phyloP scores from a whole-genome alignment of 352 stramenopile genomes.

The Phytophthora hybrid region DNA sequence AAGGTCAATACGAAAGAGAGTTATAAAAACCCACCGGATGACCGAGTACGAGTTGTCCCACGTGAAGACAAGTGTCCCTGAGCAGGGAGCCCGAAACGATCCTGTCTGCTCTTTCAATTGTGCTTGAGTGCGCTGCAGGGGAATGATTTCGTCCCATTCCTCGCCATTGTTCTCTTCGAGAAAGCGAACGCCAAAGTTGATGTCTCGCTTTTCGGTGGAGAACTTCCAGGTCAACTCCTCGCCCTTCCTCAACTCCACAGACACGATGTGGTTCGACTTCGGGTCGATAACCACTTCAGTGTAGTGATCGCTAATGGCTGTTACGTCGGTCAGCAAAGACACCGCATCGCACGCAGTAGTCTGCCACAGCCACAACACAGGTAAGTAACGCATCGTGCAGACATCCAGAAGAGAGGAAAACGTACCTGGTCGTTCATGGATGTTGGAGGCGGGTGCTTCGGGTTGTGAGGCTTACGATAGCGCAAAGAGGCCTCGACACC shows the following conservation, averaged over 20 bases:
- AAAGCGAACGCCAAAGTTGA: slow-evolving; percentile 64
- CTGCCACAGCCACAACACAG: slow-evolving; percentile 12
- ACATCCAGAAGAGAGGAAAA: background rate
- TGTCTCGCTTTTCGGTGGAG: slow-evolving; percentile 55
- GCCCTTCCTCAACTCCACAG: slow-evolving; percentile 47
- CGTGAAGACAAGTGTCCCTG: slow-evolving; percentile 60
- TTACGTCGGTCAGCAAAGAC: slow-evolving; percentile 38
- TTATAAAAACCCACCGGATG: slow-evolving; percentile 46
- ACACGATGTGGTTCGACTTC: slow-evolving; percentile 57
- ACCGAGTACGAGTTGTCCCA: slow-evolving; percentile 75
- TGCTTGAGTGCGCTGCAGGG: slow-evolving; percentile 41
- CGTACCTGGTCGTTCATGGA: slow-evolving; percentile 29
- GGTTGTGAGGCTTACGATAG: slow-evolving; percentile 61
- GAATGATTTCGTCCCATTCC: slow-evolving; percentile 47
- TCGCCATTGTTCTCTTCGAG: slow-evolving; percentile 46
- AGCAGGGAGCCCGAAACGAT: slow-evolving; percentile 38
- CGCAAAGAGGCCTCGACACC: slow-evolving; percentile 52
- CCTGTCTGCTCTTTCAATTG: slow-evolving; percentile 50
- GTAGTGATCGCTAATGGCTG: slow-evolving; percentile 23
- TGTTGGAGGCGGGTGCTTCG: slow-evolving; percentile 37
- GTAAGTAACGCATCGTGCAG: background rate
- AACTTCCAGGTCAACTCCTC: slow-evolving; percentile 68
- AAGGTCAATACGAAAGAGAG: slow-evolving; percentile 3
- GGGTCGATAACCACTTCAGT: slow-evolving; percentile 52
- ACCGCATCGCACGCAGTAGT: slow-evolving; percentile 43